phyloP scores from a whole-genome alignment of 148 eudicot species.

The Talinum fruticosum region DNA sequence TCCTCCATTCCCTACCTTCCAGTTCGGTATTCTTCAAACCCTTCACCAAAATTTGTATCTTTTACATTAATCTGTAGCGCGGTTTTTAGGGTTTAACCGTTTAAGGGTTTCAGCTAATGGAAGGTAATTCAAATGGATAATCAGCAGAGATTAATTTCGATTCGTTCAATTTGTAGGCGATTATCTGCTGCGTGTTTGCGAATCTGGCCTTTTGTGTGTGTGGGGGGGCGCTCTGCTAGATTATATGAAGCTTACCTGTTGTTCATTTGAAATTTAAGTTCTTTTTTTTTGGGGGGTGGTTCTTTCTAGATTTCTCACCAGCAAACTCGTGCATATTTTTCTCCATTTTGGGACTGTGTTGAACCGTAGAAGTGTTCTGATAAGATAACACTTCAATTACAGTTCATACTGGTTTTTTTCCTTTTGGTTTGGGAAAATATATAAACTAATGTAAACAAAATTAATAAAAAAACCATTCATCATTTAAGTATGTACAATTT shows the following conservation, averaged over 20 bases:
- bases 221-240: too few species aligned
- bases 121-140: background rate
- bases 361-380: background rate
- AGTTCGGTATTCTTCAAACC: conserved; percentile 68
- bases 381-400: too few species aligned
- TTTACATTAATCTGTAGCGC: background rate
- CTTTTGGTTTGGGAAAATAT: too few species aligned
- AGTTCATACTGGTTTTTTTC: too few species aligned
- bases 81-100: conserved; percentile 28
- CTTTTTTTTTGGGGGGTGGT: background rate
- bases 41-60: conserved; percentile 19
- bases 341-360: background rate
- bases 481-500: background rate
- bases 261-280: background rate
- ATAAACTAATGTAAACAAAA: too few species aligned
- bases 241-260: too few species aligned
- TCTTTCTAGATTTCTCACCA: too few species aligned
- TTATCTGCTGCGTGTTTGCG: background rate
- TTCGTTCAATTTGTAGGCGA: background rate
- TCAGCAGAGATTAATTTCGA: background rate
- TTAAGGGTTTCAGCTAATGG: conserved; percentile 15
- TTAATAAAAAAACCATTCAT: background rate
- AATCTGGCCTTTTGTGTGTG: too few species aligned
- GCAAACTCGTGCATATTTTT: background rate
- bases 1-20: conserved; percentile 92